phyloP scores from a whole-genome alignment of 1,284 basidiomycete genomes.

The Golubevia pallescens region DNA sequence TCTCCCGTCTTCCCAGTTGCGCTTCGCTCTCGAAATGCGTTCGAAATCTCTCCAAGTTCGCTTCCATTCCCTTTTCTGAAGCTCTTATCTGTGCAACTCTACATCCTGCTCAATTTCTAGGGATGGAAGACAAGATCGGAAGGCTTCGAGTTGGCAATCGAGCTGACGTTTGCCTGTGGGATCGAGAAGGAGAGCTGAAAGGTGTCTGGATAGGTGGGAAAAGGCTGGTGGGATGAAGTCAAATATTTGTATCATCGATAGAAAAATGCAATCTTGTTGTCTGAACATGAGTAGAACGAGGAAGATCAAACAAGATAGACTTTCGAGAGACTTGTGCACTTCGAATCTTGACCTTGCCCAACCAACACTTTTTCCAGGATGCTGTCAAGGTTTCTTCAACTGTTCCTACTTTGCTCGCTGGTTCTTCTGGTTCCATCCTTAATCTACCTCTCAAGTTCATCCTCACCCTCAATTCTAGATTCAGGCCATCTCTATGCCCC shows the following conservation, averaged over 20 bases:
- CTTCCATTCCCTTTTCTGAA: constrained; percentile 79
- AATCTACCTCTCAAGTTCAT: constrained; percentile 45
- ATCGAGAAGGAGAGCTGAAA: constrained; percentile 73
- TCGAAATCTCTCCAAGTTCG: constrained; percentile 80
- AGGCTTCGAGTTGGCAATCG: constrained; percentile 79
- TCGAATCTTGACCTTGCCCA: too few relatives aligned
- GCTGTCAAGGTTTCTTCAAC: constrained; percentile 42
- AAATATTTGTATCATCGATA: too few relatives aligned
- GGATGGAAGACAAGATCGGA: constrained; percentile 77
- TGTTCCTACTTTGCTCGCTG: constrained; percentile 42
- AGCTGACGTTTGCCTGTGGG: constrained; percentile 80
- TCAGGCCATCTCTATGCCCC: too few relatives aligned
- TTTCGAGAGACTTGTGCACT: too few relatives aligned
- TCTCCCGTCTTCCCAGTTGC: constrained; percentile 18
- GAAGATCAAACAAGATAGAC: too few relatives aligned
- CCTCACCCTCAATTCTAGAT: constrained; percentile 1
- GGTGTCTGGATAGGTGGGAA: constrained; percentile 82
- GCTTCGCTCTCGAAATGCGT: constrained; percentile 82
- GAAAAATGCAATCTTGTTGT: too few relatives aligned
- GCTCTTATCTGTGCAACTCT: constrained; percentile 83
- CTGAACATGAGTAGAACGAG: too few relatives aligned
- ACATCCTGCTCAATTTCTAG: constrained; percentile 81
- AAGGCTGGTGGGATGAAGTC: too few relatives aligned
- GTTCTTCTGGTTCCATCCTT: constrained; percentile 48
- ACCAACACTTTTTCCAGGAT: background rate